Evolutionary conservation across 805 yeast genomes (phyloP).

Genomic region (Suhomyces faveliae): DNA sequence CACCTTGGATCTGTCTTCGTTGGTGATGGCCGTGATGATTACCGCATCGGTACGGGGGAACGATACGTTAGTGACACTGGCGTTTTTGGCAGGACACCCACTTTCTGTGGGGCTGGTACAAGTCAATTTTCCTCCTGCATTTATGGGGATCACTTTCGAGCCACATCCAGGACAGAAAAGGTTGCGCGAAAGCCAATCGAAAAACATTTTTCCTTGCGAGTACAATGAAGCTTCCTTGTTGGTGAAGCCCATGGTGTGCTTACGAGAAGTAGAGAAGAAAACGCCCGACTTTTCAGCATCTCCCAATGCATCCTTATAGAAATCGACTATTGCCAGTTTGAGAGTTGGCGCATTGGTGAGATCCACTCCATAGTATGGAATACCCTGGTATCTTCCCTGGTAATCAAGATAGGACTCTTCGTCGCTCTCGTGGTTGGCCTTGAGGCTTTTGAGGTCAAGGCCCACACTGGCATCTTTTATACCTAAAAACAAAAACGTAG

Average conservation of each 20-base stretch:
- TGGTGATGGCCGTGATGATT: constrained; percentile 75
- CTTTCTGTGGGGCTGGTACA: constrained; percentile 39
- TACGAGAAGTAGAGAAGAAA: constrained; percentile 36
- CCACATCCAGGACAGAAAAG: constrained; percentile 90
- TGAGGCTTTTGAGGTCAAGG: constrained; percentile 28
- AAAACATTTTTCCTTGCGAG: constrained; percentile 78
- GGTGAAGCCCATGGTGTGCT: constrained; percentile 35
- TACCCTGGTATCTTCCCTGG: constrained; percentile 53
- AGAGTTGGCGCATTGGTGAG: constrained; percentile 45
- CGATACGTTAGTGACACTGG: constrained; percentile 66
- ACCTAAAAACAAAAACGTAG: constrained; percentile 45
- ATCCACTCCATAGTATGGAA: constrained; percentile 66
- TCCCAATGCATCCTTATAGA: constrained; percentile 13
- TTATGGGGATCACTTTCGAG: constrained; percentile 52
- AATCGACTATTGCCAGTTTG: constrained; percentile 31
- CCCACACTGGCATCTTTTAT: constrained; percentile 47
- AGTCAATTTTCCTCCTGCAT: constrained; percentile 62
- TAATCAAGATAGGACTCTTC: constrained; percentile 39
- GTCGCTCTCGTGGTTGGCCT: constrained; percentile 23
- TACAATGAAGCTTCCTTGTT: constrained; percentile 59
- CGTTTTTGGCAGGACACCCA: constrained; percentile 38
- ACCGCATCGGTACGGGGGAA: constrained; percentile 94
- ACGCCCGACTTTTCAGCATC: constrained; percentile 11
- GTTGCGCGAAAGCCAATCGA: constrained; percentile 81
- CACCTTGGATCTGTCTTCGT: constrained; percentile 56